phyloP scores from a whole-genome alignment of 2,329 filamentous ascomycete species.

The Penicillium glabrum region DNA sequence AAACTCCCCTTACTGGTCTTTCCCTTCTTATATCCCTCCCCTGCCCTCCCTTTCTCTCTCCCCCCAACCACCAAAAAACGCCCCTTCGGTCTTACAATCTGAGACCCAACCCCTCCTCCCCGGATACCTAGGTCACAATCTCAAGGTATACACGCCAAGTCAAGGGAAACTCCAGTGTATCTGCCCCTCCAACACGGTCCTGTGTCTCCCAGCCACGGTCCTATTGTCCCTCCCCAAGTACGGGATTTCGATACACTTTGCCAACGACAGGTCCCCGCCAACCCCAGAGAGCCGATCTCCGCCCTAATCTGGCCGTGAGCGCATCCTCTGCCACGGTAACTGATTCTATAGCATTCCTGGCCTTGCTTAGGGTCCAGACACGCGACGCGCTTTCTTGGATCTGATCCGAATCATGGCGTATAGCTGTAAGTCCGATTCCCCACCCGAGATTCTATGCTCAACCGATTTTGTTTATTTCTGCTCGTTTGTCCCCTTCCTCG shows the following conservation, averaged over 20 bases:
- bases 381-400: conserved; percentile 36
- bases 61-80: conserved; percentile 11
- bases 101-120: conserved; percentile 20
- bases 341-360: conserved; percentile 43
- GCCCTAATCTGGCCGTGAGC: conserved; percentile 6
- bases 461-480: conserved; percentile 42
- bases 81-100: conserved; percentile 18
- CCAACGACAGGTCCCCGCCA: background rate
- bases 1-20: conserved; percentile 11
- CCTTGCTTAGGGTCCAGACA: conserved; percentile 39
- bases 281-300: conserved; percentile 9
- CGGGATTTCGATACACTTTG: conserved; percentile 6
- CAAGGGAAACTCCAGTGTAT: background rate
- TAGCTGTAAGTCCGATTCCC: conserved; percentile 38
- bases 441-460: conserved; percentile 30
- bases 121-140: background rate
- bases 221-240: background rate
- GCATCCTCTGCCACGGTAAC: conserved; percentile 32
- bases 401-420: conserved; percentile 36
- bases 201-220: conserved; percentile 15
- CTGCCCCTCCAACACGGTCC: conserved; percentile 1
- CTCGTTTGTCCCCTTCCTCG: conserved; percentile 32
- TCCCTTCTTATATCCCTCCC: conserved; percentile 16
- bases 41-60: conserved; percentile 5
- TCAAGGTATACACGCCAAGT: background rate